Base-by-base conservation (phyloP, 768 basidiomycete genomes). In the Phlegmacium glaucopus region DNA sequence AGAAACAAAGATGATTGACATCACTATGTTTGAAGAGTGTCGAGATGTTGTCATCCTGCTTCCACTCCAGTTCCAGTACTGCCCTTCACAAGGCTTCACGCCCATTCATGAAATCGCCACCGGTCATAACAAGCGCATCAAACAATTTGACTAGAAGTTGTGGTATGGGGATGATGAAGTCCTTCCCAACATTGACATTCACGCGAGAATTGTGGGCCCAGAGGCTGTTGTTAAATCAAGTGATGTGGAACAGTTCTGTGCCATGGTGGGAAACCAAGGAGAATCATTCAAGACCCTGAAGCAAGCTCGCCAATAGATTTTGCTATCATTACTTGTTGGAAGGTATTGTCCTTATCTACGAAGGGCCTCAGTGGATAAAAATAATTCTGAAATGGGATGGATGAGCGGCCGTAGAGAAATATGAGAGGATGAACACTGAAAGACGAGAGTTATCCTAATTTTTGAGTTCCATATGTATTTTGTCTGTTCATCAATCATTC, bases 271-370 rank as follows among this genome's bases (percentile, higher is more conserved):
- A 27, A 98, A 97, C 67, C 85, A 94, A 59, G 86, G 82, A 26
- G 95, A 93, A 62, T 78, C 79, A 1, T 98, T 94, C 78, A 92
- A 94, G 78, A 73, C 78, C 10, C 80, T 75, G 3, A 78, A 92
- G 47, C 81, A 88, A 60, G 93, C 95, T n/a, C n/a, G 1, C 96
- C 96, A 0, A 95, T 99, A 91, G 95, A 98, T 70, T 98, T 96
- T 58, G 92, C 94, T 22, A 99, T 98, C 60, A 95, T 98, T 42
- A 86, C 94, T 34, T 94, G 95, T 39, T 99, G 96, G 96, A 85
- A 95, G 86, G 94, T 93, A 63, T 50, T 86, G 68, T 43, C 17
- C 25, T n/a, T n/a, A n/a, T n/a, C n/a, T n/a, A n/a, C n/a, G n/a
- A n/a, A n/a, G n/a, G n/a, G n/a, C n/a, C n/a, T n/a, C n/a, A n/a